A percentile compares a stretch with the other conserved stretches of the same genome.
Conservation (phyloP, 192 early-diverging fungal genomes). For the Cladochytrium replicatum region DNA sequence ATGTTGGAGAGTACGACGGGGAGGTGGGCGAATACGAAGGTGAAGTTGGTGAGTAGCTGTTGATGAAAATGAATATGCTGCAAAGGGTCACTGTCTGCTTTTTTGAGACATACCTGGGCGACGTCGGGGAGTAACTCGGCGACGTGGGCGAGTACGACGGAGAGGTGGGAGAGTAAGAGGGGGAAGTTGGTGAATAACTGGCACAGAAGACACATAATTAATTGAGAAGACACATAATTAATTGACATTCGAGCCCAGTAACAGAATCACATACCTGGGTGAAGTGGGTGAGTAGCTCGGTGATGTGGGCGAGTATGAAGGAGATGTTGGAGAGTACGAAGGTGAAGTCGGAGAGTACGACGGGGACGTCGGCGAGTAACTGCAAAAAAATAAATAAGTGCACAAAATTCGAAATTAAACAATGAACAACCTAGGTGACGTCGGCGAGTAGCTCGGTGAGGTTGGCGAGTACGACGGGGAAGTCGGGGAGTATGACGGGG, state of each 20-base stretch:
- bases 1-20: constrained; percentile 48
- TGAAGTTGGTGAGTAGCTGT: constrained; percentile 54
- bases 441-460: constrained; percentile 58
- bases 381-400: too few relatives aligned
- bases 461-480: constrained; percentile 44
- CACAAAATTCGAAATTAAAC: too few relatives aligned
- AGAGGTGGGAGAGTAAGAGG: constrained; percentile 45
- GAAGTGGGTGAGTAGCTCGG: constrained; percentile 53
- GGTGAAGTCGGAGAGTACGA: constrained; percentile 50
- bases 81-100: too few relatives aligned
- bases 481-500: constrained; percentile 48
- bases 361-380: constrained; percentile 58
- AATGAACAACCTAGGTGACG: too few relatives aligned
- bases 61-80: too few relatives aligned
- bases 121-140: constrained; percentile 43
- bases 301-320: constrained; percentile 50
- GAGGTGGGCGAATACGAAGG: constrained; percentile 57
- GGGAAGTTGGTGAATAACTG: constrained; percentile 53
- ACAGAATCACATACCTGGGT: constrained; percentile 59
- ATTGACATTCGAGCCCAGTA: constrained; percentile 64
- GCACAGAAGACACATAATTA: constrained; percentile 58
- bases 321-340: constrained; percentile 51
- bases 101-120: constrained; percentile 58
- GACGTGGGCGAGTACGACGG: constrained; percentile 47
- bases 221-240: constrained; percentile 51